These are phyloP conservation scores for Rhodotorula kratochvilovae DNA, from an alignment of 768 basidiomycete genomes.

Conservation along the genomic window DNA sequence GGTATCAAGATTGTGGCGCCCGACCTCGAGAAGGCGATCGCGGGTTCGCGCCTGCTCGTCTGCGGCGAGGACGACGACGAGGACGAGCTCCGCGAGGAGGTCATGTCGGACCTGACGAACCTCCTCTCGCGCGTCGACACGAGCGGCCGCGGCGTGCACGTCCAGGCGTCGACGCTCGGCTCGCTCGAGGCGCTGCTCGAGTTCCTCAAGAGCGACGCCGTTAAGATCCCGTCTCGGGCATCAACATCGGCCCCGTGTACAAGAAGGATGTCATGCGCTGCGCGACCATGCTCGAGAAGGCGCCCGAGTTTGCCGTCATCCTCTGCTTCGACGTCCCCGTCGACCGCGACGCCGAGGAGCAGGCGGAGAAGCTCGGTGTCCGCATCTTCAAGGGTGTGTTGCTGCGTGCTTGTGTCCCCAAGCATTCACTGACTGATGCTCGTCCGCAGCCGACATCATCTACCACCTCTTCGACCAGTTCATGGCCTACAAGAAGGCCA, in stretches of 20 bases:
- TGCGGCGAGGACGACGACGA: conserved; percentile 94
- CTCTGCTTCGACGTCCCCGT: conserved; percentile 94
- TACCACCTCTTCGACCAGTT: conserved; percentile 97
- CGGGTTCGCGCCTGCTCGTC: conserved; percentile 88
- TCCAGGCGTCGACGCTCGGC: conserved; percentile 93
- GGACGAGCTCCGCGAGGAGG: conserved; percentile 85
- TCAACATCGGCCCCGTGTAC: conserved; percentile 95
- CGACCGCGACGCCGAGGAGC: conserved; percentile 83
- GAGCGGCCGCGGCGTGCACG: conserved; percentile 92
- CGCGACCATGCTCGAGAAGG: conserved; percentile 90
- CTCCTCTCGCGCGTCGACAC: conserved; percentile 87
- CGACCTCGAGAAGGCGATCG: conserved; percentile 95
- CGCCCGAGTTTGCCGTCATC: conserved; percentile 88
- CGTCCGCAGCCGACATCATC: conserved; percentile 80
- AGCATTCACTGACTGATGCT: too few species aligned
- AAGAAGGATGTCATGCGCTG: conserved; percentile 91
- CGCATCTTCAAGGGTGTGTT: conserved; percentile 80
- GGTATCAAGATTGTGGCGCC: conserved; percentile 93
- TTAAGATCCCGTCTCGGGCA: conserved; percentile 85
- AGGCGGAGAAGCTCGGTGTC: conserved; percentile 92
- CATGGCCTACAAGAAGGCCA: conserved; percentile 86
- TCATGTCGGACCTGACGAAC: conserved; percentile 91
- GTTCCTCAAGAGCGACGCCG: conserved; percentile 57
- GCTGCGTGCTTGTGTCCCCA: background rate
- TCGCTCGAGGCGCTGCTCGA: conserved; percentile 94